These are phyloP conservation scores for Calocybe indica DNA, from an alignment of 768 basidiomycete species.

Conservation along the genomic window DNA sequence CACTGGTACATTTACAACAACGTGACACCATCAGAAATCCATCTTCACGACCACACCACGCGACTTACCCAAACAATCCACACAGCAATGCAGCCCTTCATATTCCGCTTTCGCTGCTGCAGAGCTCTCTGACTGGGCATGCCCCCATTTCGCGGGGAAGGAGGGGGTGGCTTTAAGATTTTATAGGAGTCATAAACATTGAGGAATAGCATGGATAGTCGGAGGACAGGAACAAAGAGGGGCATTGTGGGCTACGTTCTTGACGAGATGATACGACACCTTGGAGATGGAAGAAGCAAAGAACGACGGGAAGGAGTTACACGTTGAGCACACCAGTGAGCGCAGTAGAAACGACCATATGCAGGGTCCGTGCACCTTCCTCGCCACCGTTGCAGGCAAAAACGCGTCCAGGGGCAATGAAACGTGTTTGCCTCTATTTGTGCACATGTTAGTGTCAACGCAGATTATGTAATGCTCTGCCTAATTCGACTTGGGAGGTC, in stretches of 20 bases:
- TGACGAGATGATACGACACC: background rate
- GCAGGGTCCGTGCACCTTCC: no score
- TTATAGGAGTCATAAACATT: slow-evolving; percentile 86
- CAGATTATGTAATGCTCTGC: background rate
- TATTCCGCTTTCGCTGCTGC: slow-evolving; percentile 73
- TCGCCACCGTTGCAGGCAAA: no score
- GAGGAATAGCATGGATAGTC: slow-evolving; percentile 64
- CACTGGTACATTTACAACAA: slow-evolving; percentile 32
- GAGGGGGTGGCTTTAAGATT: slow-evolving; percentile 62
- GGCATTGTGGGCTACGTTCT: slow-evolving; percentile 45
- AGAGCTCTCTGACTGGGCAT: slow-evolving; percentile 61
- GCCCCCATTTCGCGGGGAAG: slow-evolving; percentile 47
- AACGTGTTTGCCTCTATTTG: slow-evolving; percentile 1
- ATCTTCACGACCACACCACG: background rate
- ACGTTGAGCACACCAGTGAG: no score
- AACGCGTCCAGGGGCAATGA: background rate
- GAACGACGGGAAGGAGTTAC: background rate
- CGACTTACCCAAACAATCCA: slow-evolving; percentile 80
- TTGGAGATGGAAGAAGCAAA: background rate
- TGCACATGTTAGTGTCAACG: background rate
- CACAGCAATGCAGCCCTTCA: slow-evolving; percentile 79
- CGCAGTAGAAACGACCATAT: no score
- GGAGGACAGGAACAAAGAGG: slow-evolving; percentile 60
- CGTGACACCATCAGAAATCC: no score
- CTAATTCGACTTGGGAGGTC: background rate